A percentile compares a stretch with the other conserved stretches of the same genome.
Conservation (phyloP, 2,329 filamentous ascomycete species). For the Colletotrichum australisinense region DNA sequence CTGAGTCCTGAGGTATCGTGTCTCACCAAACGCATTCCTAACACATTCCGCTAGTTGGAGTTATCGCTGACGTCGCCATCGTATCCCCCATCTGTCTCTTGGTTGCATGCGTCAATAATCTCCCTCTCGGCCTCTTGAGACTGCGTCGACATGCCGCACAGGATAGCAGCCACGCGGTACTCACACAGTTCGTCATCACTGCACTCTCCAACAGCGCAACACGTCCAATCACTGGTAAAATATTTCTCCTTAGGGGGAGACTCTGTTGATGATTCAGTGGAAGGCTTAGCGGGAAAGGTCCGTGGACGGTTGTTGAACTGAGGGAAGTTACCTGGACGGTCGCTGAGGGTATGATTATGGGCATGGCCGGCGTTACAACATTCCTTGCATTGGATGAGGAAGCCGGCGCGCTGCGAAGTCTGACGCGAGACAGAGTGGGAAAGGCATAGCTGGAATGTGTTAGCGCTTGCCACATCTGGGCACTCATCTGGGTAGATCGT, state of each 20-base stretch:
- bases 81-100: background rate
- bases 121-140: background rate
- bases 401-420: background rate
- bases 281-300: background rate
- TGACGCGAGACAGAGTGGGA: background rate
- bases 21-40: background rate
- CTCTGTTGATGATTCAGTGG: too few species aligned
- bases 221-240: conserved; percentile 13
- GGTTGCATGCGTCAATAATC: background rate
- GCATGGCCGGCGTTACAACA: background rate
- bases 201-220: conserved; percentile 6
- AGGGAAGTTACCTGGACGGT: too few species aligned
- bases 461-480: background rate
- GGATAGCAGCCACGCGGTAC: conserved; percentile 8
- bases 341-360: background rate
- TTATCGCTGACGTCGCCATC: background rate
- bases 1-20: background rate
- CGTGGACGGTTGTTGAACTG: too few species aligned
- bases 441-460: background rate
- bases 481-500: background rate
- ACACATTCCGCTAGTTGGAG: background rate
- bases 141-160: background rate
- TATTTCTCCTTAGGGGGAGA: background rate
- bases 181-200: background rate
- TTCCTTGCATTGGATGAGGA: background rate